phyloP scores from a whole-genome alignment of 2,329 filamentous ascomycete species.

The Nothomitra cinnamomea region DNA sequence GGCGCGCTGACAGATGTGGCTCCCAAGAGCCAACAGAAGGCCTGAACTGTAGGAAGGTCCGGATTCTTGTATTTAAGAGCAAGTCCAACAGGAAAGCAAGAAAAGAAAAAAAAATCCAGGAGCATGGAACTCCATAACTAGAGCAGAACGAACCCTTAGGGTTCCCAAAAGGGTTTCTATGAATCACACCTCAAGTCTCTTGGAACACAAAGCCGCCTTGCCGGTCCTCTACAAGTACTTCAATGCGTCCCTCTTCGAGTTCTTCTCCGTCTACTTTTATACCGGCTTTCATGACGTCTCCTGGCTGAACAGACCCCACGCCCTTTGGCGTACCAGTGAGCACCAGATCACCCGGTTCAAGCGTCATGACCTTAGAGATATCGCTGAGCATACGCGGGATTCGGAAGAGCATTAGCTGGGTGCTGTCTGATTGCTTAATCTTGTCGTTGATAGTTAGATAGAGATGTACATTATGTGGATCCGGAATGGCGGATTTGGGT shows the following conservation, averaged over 20 bases:
- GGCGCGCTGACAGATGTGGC: conserved; percentile 50
- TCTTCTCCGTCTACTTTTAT: conserved; percentile 66
- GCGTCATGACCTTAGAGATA: conserved; percentile 87
- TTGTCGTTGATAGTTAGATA: conserved; percentile 72
- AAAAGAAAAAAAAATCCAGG: no score
- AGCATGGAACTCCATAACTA: no score
- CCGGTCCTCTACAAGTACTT: conserved; percentile 68
- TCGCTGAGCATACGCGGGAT: conserved; percentile 79
- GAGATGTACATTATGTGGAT: conserved; percentile 79
- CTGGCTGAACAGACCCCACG: conserved; percentile 68
- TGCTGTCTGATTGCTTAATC: conserved; percentile 67
- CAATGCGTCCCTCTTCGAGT: conserved; percentile 67
- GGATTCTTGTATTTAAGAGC: neutral
- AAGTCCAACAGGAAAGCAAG: neutral
- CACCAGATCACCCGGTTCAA: conserved; percentile 82
- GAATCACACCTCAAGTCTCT: neutral
- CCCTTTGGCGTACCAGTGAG: conserved; percentile 96
- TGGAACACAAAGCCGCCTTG: conserved; percentile 29
- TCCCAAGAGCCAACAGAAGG: neutral
- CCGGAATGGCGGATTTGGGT: conserved; percentile 57
- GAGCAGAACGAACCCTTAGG: no score
- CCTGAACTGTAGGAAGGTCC: neutral
- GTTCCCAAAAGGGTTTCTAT: no score
- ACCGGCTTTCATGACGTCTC: conserved; percentile 75
- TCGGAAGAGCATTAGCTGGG: conserved; percentile 83